Percentiles rank a stretch among this genome's conserved stretches.
These are phyloP conservation scores for Penstemon barbatus DNA, from an alignment of 257 asterid genomes.

Conservation along the genomic window DNA sequence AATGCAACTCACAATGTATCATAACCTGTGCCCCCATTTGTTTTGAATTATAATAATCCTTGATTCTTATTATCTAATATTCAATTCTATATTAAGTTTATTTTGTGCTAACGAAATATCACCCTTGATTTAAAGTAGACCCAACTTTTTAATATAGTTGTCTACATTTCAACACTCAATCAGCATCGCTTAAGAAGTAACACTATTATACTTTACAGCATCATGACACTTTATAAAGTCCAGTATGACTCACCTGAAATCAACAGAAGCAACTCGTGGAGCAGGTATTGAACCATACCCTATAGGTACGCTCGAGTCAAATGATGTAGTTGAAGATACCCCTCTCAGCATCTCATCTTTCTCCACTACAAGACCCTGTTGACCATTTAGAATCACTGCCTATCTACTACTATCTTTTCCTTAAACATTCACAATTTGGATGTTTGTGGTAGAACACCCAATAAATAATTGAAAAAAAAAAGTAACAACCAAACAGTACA, in stretches of 20 bases:
- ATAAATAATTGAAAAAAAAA: slow-evolving; percentile 18
- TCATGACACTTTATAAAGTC: slow-evolving; percentile 1
- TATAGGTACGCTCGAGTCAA: slow-evolving; percentile 55
- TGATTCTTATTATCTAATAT: slow-evolving; percentile 18
- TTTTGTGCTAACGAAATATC: slow-evolving; percentile 17
- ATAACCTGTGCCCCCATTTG: background rate
- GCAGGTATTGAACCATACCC: slow-evolving; percentile 68
- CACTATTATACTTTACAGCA: slow-evolving; percentile 1
- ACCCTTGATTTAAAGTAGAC: background rate
- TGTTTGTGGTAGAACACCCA: slow-evolving; percentile 17
- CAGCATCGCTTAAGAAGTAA: slow-evolving; percentile 1
- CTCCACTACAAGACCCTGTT: slow-evolving; percentile 92
- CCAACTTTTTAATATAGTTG: background rate
- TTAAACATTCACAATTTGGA: background rate
- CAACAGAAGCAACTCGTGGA: slow-evolving; percentile 59
- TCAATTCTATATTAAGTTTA: background rate
- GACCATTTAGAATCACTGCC: slow-evolving; percentile 41
- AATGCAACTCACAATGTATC: background rate
- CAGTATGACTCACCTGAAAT: slow-evolving; percentile 59
- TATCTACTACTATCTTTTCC: slow-evolving; percentile 16
- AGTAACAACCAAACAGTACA: slow-evolving; percentile 28
- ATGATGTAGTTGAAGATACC: slow-evolving; percentile 41
- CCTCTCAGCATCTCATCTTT: slow-evolving; percentile 70
- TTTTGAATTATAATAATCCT: background rate
- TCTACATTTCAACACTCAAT: slow-evolving; percentile 13